Conservation (phyloP, 2,329 filamentous ascomycete species). For the Fusarium sp. region DNA sequence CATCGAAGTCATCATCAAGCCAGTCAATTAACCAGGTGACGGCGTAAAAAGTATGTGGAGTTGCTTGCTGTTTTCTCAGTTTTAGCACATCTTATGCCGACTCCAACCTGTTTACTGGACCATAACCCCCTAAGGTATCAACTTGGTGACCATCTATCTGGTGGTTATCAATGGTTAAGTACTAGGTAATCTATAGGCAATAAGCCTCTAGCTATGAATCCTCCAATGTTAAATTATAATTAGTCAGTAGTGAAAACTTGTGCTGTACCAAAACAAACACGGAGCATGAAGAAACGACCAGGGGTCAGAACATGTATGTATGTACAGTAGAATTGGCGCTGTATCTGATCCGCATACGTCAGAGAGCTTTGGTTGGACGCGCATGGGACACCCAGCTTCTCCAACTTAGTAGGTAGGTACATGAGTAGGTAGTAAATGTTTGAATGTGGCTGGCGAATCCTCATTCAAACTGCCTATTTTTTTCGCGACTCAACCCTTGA, state of each 20-base stretch:
- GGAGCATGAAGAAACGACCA: background rate
- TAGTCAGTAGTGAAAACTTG: background rate
- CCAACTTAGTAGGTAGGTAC: slow-evolving; percentile 1
- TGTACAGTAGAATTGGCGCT: background rate
- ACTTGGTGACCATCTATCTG: background rate
- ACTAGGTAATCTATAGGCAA: background rate
- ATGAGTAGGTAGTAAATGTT: background rate
- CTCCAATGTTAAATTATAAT: background rate
- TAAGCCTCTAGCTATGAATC: background rate
- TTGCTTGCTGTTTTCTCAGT: background rate
- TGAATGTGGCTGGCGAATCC: slow-evolving; percentile 13
- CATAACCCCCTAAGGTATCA: background rate
- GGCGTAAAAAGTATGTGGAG: slow-evolving; percentile 10
- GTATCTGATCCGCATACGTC: background rate
- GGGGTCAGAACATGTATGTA: background rate
- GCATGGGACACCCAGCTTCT: background rate
- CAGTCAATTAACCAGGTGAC: background rate
- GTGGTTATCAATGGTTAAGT: background rate
- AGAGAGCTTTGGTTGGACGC: background rate
- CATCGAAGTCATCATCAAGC: background rate
- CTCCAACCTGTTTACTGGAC: slow-evolving; percentile 7
- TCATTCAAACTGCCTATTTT: background rate
- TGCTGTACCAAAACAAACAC: background rate
- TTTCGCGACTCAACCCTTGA: slow-evolving; percentile 2
- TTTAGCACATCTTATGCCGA: slow-evolving; percentile 15